A percentile compares a stretch with the other conserved stretches of the same genome.
These are phyloP conservation scores for Cucumis cinereus DNA, from an alignment of 306 rosid species.

Conservation along the genomic window DNA sequence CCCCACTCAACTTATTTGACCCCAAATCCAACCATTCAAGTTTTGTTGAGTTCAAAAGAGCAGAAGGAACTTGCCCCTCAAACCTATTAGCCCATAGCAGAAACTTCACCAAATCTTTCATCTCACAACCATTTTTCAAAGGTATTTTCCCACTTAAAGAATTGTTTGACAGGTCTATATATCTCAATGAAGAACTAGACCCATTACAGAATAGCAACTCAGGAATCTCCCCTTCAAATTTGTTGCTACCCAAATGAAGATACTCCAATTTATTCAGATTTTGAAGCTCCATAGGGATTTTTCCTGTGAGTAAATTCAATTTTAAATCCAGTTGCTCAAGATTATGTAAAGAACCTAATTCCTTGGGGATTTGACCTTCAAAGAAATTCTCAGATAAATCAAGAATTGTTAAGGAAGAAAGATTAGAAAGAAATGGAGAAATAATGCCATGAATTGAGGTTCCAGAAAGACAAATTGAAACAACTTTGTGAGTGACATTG, in stretches of 20 bases:
- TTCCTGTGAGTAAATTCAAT: conserved; percentile 45
- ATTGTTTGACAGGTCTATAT: conserved; percentile 71
- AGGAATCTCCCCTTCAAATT: conserved; percentile 51
- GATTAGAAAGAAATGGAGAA: conserved; percentile 53
- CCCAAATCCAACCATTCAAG: conserved; percentile 81
- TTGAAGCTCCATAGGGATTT: conserved; percentile 49
- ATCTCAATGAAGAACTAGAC: conserved; percentile 39
- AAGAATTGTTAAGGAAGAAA: conserved; percentile 55
- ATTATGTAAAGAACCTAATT: conserved; percentile 38
- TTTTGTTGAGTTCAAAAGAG: conserved; percentile 57
- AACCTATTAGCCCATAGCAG: conserved; percentile 74
- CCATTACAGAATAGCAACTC: conserved; percentile 54
- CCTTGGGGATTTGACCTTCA: conserved; percentile 58
- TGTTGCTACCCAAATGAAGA: conserved; percentile 64
- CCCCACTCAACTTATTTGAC: conserved; percentile 60
- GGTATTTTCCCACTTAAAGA: conserved; percentile 63
- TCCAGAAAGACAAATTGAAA: conserved; percentile 62
- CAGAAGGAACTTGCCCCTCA: conserved; percentile 45
- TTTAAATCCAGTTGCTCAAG: conserved; percentile 52
- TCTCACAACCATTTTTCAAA: conserved; percentile 35
- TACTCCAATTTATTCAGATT: conserved; percentile 45
- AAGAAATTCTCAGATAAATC: conserved; percentile 64
- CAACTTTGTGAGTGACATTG: conserved; percentile 38
- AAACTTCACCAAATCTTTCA: conserved; percentile 34
- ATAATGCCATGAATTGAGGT: conserved; percentile 46